Conservation (phyloP, 2,329 filamentous ascomycete genomes). For the Fusarium veterinarium region DNA sequence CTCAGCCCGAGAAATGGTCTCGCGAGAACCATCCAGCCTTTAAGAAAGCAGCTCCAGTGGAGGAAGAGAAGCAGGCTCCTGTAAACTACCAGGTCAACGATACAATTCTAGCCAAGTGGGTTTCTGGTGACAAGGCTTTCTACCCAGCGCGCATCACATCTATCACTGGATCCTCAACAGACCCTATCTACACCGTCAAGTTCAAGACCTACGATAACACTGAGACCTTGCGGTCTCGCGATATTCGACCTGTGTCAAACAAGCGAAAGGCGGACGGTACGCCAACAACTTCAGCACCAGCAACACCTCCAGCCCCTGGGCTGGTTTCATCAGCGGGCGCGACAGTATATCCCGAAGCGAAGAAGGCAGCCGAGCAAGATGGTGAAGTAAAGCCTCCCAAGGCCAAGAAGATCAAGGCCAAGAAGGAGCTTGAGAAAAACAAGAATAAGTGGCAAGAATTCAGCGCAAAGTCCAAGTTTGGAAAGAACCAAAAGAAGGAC, state of each 20-base stretch:
- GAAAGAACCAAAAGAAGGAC: constrained; percentile 80
- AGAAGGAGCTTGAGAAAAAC: constrained; percentile 88
- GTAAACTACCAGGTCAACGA: constrained; percentile 87
- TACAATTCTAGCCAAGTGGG: constrained; percentile 89
- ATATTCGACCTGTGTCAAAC: constrained; percentile 82
- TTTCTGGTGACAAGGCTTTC: constrained; percentile 87
- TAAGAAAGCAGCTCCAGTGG: constrained; percentile 63
- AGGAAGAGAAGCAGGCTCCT: constrained; percentile 63
- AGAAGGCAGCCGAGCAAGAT: constrained; percentile 70
- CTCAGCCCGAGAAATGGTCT: constrained; percentile 79
- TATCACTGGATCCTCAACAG: constrained; percentile 90
- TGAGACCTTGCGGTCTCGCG: constrained; percentile 83
- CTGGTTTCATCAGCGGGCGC: constrained; percentile 67
- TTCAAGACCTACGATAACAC: constrained; percentile 92
- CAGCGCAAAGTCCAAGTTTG: constrained; percentile 78
- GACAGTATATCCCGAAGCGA: constrained; percentile 70
- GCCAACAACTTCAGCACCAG: constrained; percentile 60
- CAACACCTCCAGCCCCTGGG: constrained; percentile 51
- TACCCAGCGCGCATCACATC: constrained; percentile 94
- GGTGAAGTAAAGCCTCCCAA: constrained; percentile 78
- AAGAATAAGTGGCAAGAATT: constrained; percentile 98
- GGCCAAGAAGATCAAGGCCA: constrained; percentile 91
- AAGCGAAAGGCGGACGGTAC: constrained; percentile 90
- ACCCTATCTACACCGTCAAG: constrained; percentile 92
- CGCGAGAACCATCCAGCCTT: constrained; percentile 84